A percentile compares a stretch with the other conserved stretches of the same genome.
These are phyloP conservation scores for Hyphopichia pseudoburtonii DNA, from an alignment of 1,139 yeast species.

Conservation along the genomic window DNA sequence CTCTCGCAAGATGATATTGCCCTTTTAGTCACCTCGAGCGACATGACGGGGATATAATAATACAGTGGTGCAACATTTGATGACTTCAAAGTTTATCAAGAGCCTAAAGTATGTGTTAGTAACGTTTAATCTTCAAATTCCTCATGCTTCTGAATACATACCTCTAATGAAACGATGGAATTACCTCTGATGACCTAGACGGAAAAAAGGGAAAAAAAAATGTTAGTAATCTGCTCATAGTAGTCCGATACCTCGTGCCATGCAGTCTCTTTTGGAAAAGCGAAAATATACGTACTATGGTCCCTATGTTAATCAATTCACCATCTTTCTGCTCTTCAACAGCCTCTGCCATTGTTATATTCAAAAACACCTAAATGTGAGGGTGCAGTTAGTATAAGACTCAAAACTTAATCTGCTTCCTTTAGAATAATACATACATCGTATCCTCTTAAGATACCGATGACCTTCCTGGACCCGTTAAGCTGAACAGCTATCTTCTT, in stretches of 20 bases:
- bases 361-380: constrained; percentile 52
- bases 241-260: too few relatives aligned
- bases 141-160: constrained; percentile 21
- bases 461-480: constrained; percentile 71
- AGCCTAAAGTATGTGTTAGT: constrained; percentile 15
- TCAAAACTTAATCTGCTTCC: too few relatives aligned
- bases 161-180: constrained; percentile 59
- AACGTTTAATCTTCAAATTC: constrained; percentile 2
- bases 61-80: too few relatives aligned
- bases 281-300: constrained; percentile 47
- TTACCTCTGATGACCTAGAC: constrained; percentile 57
- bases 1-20: too few relatives aligned
- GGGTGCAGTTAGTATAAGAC: not conserved
- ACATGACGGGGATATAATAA: too few relatives aligned
- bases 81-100: constrained; percentile 20
- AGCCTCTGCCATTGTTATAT: constrained; percentile 73
- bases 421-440: constrained; percentile 56
- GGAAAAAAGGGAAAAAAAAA: too few relatives aligned
- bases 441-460: constrained; percentile 75
- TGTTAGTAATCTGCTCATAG: too few relatives aligned
- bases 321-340: constrained; percentile 57
- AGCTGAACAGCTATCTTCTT: constrained; percentile 68
- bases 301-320: constrained; percentile 55
- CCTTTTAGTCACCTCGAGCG: too few relatives aligned
- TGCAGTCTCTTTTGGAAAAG: too few relatives aligned